Evolutionary conservation across 2,329 filamentous ascomycete species (phyloP), one percentile per base, ranked within the genome.

Genomic region (Aureobasidium namibiae): DNA sequence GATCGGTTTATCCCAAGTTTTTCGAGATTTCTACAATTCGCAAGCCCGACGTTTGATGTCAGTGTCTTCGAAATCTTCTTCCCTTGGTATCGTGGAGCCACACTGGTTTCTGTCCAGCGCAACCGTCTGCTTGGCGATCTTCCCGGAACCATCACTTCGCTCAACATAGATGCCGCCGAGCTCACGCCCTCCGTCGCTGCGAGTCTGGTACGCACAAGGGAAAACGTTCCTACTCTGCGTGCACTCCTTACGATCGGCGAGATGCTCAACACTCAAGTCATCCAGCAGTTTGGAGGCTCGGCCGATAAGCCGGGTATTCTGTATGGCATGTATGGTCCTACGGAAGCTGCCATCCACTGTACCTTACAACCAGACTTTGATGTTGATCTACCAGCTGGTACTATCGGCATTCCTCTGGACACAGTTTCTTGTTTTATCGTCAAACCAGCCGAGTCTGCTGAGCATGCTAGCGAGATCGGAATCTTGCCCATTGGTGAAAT

Each of bases 51-150:
- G 0, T 96, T 96, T 69, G 92, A 96, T 71, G 92, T 96, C 8
- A 95, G 90, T 0, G 87, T 96, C 6, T 96, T 96, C 69, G 92
- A 96, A 69, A 92, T 95, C 7, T 96, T 96, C 78, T 96, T 96
- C 64, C 88, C 92, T 0, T 76, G 92, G 16, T 87, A 85, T 62
- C 80, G 90, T 60, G 88, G 88, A 2, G 77, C 76, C 23, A 95
- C 90, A 0, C 75, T 96, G 2, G 82, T 92, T 49, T 82, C 83
- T 59, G 90, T 86, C 64, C 80, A 84, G 59, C 82, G 91, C 29
- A 76, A 78, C 50, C 77, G 82, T 34, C 83, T 96, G 77, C 78
- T 96, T 42, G 82, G 88, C 62, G 85, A 96, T 67, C 80, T 96
- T 23, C 84, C 88, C 0, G 79, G 75, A 0, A 79, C 84, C 11